These are phyloP conservation scores for Dactylorhiza incarnata DNA, from an alignment of 106 monocot genomes.

Conservation along the genomic window DNA sequence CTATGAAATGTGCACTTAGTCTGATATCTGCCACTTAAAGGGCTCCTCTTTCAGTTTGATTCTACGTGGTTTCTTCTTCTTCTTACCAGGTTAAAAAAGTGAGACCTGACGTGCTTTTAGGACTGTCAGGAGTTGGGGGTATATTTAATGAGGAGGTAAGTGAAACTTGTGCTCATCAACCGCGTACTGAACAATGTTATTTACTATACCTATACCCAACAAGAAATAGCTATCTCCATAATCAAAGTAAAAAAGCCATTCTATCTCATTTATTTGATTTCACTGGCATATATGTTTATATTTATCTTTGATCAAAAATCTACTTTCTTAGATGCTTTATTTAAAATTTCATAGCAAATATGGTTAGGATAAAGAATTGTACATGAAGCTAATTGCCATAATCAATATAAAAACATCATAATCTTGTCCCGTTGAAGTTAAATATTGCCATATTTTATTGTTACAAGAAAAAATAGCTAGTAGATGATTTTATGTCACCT, in stretches of 20 bases:
- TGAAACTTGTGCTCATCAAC: neutral
- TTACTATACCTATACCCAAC: neutral
- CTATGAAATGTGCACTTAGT: too few relatives aligned
- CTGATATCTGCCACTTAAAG: neutral
- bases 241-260: neutral
- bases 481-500: too few relatives aligned
- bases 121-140: conserved; percentile 96
- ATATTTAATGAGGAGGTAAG: conserved; percentile 81
- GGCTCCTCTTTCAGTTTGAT: neutral
- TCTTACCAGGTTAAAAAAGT: conserved; percentile 69
- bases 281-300: neutral
- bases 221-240: neutral
- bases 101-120: conserved; percentile 94
- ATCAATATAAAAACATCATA: too few relatives aligned
- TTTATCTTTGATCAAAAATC: neutral
- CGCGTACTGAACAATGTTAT: neutral
- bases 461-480: too few relatives aligned
- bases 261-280: neutral
- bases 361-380: too few relatives aligned
- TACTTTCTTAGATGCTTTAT: too few relatives aligned
- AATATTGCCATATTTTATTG: too few relatives aligned
- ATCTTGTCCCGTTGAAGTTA: too few relatives aligned
- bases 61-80: neutral
- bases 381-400: too few relatives aligned
- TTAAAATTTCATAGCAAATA: too few relatives aligned